Percentiles rank a stretch among this genome's conserved stretches.
Conservation (phyloP, 495 filamentous ascomycete species). For the Penicillium cosmopolitanum region DNA sequence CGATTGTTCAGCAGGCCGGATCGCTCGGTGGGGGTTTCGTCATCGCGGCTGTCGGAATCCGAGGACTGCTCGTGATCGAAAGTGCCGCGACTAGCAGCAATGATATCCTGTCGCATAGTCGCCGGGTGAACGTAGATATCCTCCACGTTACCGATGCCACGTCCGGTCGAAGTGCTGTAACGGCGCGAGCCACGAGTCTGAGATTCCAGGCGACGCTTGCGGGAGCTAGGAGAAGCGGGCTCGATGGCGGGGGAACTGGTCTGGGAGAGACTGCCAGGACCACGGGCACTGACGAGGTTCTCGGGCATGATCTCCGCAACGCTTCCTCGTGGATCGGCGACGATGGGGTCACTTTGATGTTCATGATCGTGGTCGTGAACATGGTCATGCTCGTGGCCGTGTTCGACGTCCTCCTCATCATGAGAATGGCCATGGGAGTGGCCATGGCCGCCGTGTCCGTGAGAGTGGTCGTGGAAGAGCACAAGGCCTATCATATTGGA, state of each 20-base stretch:
- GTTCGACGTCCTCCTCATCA: slow-evolving; percentile 39
- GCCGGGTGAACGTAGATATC: slow-evolving; percentile 88
- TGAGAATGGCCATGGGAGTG: slow-evolving; percentile 51
- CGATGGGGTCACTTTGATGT: slow-evolving; percentile 27
- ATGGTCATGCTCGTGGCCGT: slow-evolving; percentile 28
- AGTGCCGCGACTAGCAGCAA: slow-evolving; percentile 66
- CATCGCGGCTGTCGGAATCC: slow-evolving; percentile 56
- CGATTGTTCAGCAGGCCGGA: slow-evolving; percentile 40
- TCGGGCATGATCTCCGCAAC: slow-evolving; percentile 52
- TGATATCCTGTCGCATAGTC: slow-evolving; percentile 88
- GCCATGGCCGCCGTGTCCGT: slow-evolving; percentile 68
- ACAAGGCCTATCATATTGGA: slow-evolving; percentile 90
- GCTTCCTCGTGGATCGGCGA: slow-evolving; percentile 50
- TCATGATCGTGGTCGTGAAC: slow-evolving; percentile 35
- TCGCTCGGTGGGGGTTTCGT: slow-evolving; percentile 45
- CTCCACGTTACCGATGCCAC: slow-evolving; percentile 59
- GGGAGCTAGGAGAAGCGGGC: slow-evolving; percentile 32
- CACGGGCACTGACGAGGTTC: slow-evolving; percentile 21
- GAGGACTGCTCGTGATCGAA: slow-evolving; percentile 56
- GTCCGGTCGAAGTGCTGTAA: slow-evolving; percentile 53
- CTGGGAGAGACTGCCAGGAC: slow-evolving; percentile 30
- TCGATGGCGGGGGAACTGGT: slow-evolving; percentile 45
- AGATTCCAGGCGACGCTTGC: slow-evolving; percentile 40
- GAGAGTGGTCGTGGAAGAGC: slow-evolving; percentile 91
- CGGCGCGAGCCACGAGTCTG: slow-evolving; percentile 54